A percentile compares a stretch with the other conserved stretches of the same genome.
phyloP scores from a whole-genome alignment of 1,284 basidiomycete species.

The Sphagnurus paluster region DNA sequence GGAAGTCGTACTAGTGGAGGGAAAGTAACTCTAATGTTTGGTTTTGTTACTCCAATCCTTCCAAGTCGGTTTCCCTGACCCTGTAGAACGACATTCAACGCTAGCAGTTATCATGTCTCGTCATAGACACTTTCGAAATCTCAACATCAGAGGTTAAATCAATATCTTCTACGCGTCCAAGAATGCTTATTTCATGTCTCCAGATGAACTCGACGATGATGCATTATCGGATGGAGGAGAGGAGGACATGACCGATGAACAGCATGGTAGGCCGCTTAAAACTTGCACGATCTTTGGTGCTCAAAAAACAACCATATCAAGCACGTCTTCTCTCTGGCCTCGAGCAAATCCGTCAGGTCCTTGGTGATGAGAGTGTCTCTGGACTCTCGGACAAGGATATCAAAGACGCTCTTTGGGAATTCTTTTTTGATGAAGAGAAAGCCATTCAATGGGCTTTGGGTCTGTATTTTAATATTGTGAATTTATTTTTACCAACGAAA shows the following conservation, averaged over 20 bases:
- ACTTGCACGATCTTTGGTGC: background rate
- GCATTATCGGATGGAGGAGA: conserved; percentile 70
- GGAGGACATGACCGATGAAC: conserved; percentile 68
- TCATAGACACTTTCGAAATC: conserved; percentile 88
- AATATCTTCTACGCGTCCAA: conserved; percentile 2
- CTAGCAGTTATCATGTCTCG: conserved; percentile 62
- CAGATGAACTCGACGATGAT: conserved; percentile 79
- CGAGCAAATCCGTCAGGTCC: conserved; percentile 62
- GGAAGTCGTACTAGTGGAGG: background rate
- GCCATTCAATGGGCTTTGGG: conserved; percentile 75
- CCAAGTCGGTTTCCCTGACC: background rate
- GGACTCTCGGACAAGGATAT: conserved; percentile 77
- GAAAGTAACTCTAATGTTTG: conserved; percentile 11
- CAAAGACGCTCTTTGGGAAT: conserved; percentile 85
- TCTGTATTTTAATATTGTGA: conserved; percentile 34
- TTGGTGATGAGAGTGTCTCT: conserved; percentile 68
- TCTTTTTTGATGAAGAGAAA: conserved; percentile 84
- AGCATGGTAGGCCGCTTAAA: conserved; percentile 52
- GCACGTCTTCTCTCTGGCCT: conserved; percentile 75
- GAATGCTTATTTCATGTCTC: conserved; percentile 2
- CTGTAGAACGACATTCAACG: background rate
- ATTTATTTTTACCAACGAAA: conserved; percentile 7
- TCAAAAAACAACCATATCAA: conserved; percentile 29
- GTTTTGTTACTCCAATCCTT: conserved; percentile 11
- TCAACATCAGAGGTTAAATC: conserved; percentile 78